A percentile compares a stretch with the other conserved stretches of the same genome.
These are phyloP conservation scores for Wallacemonas sp. DNA, from an alignment of 208 protist species.

Conservation along the genomic window DNA sequence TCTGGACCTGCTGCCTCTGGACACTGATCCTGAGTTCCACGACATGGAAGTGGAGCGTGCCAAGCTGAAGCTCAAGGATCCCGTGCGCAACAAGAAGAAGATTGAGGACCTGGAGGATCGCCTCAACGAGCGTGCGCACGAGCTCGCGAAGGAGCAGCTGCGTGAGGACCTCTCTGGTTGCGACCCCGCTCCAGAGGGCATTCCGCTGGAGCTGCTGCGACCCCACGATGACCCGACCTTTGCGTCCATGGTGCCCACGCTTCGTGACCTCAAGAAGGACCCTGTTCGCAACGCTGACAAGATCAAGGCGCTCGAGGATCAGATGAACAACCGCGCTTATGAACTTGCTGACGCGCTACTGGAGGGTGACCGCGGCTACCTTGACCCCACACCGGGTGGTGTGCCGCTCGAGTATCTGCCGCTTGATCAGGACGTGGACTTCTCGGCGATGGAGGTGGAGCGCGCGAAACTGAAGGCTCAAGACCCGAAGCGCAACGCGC, in stretches of 20 bases:
- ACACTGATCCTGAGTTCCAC: constrained; percentile 32
- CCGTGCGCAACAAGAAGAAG: constrained; percentile 41
- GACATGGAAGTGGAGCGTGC: constrained; percentile 40
- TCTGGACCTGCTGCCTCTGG: constrained; percentile 34
- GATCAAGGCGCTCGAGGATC: constrained; percentile 52
- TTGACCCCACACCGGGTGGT: constrained; percentile 61
- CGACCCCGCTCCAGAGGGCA: constrained; percentile 65
- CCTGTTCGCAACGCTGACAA: constrained; percentile 28
- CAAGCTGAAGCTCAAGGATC: constrained; percentile 63
- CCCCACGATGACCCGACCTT: constrained; percentile 52
- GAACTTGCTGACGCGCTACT: constrained; percentile 68
- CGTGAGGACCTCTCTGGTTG: constrained; percentile 34
- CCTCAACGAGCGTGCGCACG: constrained; percentile 38
- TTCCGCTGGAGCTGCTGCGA: constrained; percentile 61
- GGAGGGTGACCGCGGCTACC: constrained; percentile 68
- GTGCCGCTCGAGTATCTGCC: constrained; percentile 65
- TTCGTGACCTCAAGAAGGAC: constrained; percentile 74
- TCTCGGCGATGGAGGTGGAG: constrained; percentile 68
- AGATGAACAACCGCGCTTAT: constrained; percentile 79
- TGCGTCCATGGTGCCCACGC: constrained; percentile 50
- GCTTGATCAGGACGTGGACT: constrained; percentile 60
- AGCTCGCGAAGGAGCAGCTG: constrained; percentile 40
- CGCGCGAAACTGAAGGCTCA: constrained; percentile 69
- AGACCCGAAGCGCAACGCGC: constrained; percentile 60
- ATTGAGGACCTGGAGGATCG: constrained; percentile 52